Evolutionary conservation across 208 protist species (phyloP).

Genomic region (Leptomonas seymouri): DNA sequence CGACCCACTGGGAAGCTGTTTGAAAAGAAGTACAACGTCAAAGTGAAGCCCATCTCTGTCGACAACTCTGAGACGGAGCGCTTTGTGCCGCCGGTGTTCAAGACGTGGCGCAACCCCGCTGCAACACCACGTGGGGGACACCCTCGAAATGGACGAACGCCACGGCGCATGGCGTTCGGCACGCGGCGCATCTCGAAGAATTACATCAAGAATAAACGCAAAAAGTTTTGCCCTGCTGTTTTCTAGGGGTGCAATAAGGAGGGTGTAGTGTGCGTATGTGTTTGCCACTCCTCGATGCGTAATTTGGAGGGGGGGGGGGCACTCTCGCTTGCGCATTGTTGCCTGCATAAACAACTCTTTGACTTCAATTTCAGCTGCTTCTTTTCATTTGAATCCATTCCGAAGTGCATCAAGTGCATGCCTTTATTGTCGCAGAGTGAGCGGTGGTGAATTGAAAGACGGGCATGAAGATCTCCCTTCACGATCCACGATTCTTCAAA

Average conservation of each 20-base stretch:
- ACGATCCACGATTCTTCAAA: too few relatives aligned
- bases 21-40: slow-evolving; percentile 52
- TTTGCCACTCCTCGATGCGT: background rate
- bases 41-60: slow-evolving; percentile 49
- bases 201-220: slow-evolving; percentile 75
- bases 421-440: too few relatives aligned
- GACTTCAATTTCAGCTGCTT: too few relatives aligned
- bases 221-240: slow-evolving; percentile 38
- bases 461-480: too few relatives aligned
- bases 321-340: too few relatives aligned
- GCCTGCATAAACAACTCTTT: too few relatives aligned
- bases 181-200: slow-evolving; percentile 73
- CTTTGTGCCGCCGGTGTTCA: slow-evolving; percentile 78
- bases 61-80: slow-evolving; percentile 58
- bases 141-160: slow-evolving; percentile 14
- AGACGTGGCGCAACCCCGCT: slow-evolving; percentile 61
- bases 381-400: too few relatives aligned
- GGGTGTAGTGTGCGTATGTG: background rate
- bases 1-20: slow-evolving; percentile 45
- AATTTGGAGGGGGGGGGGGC: too few relatives aligned
- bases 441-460: too few relatives aligned
- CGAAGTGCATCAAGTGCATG: too few relatives aligned
- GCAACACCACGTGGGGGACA: slow-evolving; percentile 48
- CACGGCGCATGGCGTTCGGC: slow-evolving; percentile 61
- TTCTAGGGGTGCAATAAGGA: slow-evolving; percentile 7